These are phyloP conservation scores for Sclerotinia borealis DNA, from an alignment of 2,329 filamentous ascomycete genomes.

Conservation along the genomic window DNA sequence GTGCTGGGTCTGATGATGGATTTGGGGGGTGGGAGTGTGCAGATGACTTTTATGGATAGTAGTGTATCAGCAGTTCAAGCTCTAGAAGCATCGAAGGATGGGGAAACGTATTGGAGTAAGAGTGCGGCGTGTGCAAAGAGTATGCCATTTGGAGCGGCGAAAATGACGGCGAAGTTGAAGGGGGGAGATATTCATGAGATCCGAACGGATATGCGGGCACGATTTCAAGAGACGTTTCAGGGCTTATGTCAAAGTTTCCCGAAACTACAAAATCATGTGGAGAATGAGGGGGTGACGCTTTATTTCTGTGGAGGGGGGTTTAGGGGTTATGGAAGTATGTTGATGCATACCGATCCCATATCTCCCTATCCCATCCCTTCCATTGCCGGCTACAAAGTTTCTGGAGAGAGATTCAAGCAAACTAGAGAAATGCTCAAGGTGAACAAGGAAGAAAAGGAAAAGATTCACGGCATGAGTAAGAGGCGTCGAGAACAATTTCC, in stretches of 20 bases:
- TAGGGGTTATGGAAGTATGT: slow-evolving; percentile 81
- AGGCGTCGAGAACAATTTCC: slow-evolving; percentile 75
- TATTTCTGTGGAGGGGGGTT: slow-evolving; percentile 90
- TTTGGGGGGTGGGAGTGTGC: slow-evolving; percentile 67
- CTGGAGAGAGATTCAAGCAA: slow-evolving; percentile 52
- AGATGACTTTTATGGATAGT: slow-evolving; percentile 56
- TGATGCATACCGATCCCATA: slow-evolving; percentile 71
- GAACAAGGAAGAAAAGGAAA: slow-evolving; percentile 45
- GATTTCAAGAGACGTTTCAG: slow-evolving; percentile 55
- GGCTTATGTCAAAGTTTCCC: slow-evolving; percentile 44
- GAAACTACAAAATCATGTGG: slow-evolving; percentile 11
- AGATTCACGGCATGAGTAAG: slow-evolving; percentile 73
- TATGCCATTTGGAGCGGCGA: slow-evolving; percentile 56
- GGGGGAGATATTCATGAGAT: slow-evolving; percentile 21
- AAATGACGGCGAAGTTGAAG: slow-evolving; percentile 43
- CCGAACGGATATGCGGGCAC: slow-evolving; percentile 37
- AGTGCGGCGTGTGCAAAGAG: slow-evolving; percentile 51
- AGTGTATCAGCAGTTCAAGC: no score
- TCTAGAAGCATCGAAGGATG: slow-evolving; percentile 12
- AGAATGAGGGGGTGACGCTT: slow-evolving; percentile 52
- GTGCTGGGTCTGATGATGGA: slow-evolving; percentile 82
- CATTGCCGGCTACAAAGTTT: slow-evolving; percentile 71
- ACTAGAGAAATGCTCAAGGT: slow-evolving; percentile 45
- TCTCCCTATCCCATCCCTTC: slow-evolving; percentile 77
- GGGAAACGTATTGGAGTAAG: slow-evolving; percentile 42